Evolutionary conservation across 192 early-diverging fungal species (phyloP), one percentile per base, ranked within the genome.

Genomic region (Umbelopsis sp.): DNA sequence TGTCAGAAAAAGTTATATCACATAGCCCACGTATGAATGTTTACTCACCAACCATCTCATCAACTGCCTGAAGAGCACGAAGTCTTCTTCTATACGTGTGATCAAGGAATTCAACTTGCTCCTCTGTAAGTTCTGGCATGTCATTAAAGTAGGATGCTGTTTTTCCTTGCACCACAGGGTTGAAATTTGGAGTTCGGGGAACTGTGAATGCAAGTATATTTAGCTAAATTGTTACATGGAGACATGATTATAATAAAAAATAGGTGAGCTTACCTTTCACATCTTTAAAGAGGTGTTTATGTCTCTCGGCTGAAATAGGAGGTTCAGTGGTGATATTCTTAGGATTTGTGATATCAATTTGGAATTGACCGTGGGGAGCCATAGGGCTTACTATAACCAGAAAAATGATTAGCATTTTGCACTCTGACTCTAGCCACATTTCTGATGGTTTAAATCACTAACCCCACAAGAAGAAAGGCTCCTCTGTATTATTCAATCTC

Each of bases 331-430:
- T 34, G 31, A 62, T 62, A 32, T 62, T 32, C 12, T n/a, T 20
- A 0, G 56, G 56, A 34, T 29, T 20, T 3, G 78, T 80, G 29
- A 80, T 84, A 0, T 73, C n/a, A 22, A 72, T 69, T 25, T 75
- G 11, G 31, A 90, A 81, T 68, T 86, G 76, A 36, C 84, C 83
- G 68, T 91, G 90, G 12, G 86, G 86, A 8, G 88, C 87, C 68
- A 84, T 85, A 7, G 88, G 90, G 7, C 86, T 78, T 62, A 89
- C 78, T 71, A 83, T 76, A 62, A 82, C 77, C 45, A n/a, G 83
- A 71, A 72, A 80, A 86, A 0, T 83, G 81, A 11, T 81, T 50
- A 14, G 50, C 1, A 4, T 1, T 47, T 36, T 14, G 38, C 20
- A 47, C 51, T 16, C 7, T 24, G 17, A 41, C n/a, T n/a, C 10